Evolutionary conservation across 2,329 filamentous ascomycete genomes (phyloP), one percentile per base, ranked within the genome.

Genomic region (Ophiostoma triangulosporum): DNA sequence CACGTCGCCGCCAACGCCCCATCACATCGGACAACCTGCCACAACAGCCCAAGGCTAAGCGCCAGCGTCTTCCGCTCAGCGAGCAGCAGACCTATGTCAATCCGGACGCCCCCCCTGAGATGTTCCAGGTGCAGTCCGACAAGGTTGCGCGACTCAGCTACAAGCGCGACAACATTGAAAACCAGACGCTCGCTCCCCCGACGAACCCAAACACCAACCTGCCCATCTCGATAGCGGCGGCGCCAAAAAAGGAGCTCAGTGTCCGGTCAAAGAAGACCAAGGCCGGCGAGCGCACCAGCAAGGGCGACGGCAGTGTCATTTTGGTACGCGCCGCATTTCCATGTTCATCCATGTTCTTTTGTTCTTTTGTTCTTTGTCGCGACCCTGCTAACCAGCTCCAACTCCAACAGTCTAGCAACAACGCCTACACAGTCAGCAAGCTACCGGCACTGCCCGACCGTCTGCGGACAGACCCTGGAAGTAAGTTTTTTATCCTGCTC

Each of bases 371-470:
- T 8, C 7, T 4, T 27, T 1, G 15, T 4, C 14, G 15, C 31
- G 24, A 12, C 9, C 24, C 2, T 29, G 4, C 29, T 32, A 29
- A 15, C n/a, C 5, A 38, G 7, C 11, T 14, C 27, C 6, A 29
- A 51, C 29, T 11, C 2, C 1, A 57, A 12, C 52, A 94, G 86
- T 88, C 87, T 36, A 88, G 82, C 64, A 95, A 87, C 63, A 82
- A 83, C 64, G 86, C 87, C 58, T 96, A 93, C 65, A 84, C 79
- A 43, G 86, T 95, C 58, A 87, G 85, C 68, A 89, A 90, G 66
- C 76, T 96, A 31, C 87, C 87, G 54, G 83, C 86, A 53, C 76
- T 94, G 24, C 90, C 91, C 49, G 83, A 90, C 62, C 80, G 82
- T 62, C 78, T 95, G 58, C 81, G 83, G 59, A 70, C 78, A 60